Evolutionary conservation across 2,329 filamentous ascomycete genomes (phyloP).

Genomic region (Nothophoma quercina): DNA sequence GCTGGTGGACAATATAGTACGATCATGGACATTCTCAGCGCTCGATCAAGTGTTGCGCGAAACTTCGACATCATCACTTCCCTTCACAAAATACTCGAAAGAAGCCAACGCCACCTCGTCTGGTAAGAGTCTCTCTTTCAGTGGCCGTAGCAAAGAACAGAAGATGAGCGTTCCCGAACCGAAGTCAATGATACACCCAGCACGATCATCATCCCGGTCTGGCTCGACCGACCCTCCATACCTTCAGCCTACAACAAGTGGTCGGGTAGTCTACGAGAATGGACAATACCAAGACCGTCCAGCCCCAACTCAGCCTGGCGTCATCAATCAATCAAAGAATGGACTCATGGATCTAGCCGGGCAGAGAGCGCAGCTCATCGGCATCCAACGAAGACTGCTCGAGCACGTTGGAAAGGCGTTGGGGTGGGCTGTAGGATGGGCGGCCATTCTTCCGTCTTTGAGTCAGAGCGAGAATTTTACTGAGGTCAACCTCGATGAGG

Average conservation of each 20-base stretch:
- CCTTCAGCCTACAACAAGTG: constrained; percentile 33
- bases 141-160: constrained; percentile 60
- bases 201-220: constrained; percentile 65
- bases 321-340: constrained; percentile 45
- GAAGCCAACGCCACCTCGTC: constrained; percentile 39
- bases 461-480: constrained; percentile 39
- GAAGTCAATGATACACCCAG: constrained; percentile 75
- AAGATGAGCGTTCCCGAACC: constrained; percentile 71
- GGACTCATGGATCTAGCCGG: constrained; percentile 85
- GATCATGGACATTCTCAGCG: constrained; percentile 79
- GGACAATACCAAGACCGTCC: constrained; percentile 46
- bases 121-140: constrained; percentile 60
- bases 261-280: constrained; percentile 50
- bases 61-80: constrained; percentile 72
- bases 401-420: constrained; percentile 74
- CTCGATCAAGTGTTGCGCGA: constrained; percentile 79
- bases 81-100: constrained; percentile 60
- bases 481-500: constrained; percentile 50
- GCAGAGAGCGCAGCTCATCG: constrained; percentile 80
- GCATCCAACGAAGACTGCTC: constrained; percentile 80
- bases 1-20: constrained; percentile 75
- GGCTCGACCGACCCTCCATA: constrained; percentile 44
- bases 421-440: constrained; percentile 82
- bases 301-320: constrained; percentile 30
- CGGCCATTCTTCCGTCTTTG: constrained; percentile 44